Percentiles rank a stretch among this genome's conserved stretches.
Conservation (phyloP, 139 green algal species). For the Eudorina sp. region DNA sequence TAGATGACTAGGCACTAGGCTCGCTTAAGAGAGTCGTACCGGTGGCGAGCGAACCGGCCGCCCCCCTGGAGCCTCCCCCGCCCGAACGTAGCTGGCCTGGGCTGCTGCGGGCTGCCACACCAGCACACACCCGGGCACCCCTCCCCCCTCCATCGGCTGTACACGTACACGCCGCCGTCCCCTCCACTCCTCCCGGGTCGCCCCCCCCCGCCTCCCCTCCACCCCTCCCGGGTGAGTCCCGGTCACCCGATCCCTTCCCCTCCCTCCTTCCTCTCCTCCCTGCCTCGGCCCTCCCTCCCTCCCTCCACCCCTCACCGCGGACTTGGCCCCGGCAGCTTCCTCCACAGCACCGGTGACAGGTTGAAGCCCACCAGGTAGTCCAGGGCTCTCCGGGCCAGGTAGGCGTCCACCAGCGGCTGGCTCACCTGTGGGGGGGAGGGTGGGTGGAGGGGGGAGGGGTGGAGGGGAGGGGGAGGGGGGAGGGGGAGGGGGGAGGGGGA, state of each 20-base stretch:
- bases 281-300: neutral
- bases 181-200: neutral
- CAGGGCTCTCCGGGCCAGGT: conserved; percentile 88
- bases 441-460: neutral
- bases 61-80: too few species aligned
- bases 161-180: too few species aligned
- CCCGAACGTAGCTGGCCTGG: too few species aligned
- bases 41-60: too few species aligned
- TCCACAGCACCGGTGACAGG: conserved; percentile 93
- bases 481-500: neutral
- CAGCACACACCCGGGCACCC: too few species aligned
- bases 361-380: conserved; percentile 96
- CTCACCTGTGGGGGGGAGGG: conserved; percentile 56
- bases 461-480: neutral
- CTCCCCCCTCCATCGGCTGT: too few species aligned
- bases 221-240: too few species aligned
- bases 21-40: too few species aligned
- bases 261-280: neutral
- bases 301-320: conserved; percentile 51
- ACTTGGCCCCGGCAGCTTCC: conserved; percentile 86
- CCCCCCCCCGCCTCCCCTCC: neutral
- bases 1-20: too few species aligned
- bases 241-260: neutral
- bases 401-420: conserved; percentile 88
- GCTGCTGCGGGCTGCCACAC: too few species aligned